Conservation (phyloP, 129 eudicot genomes). For the Flaveria ramosissima region DNA sequence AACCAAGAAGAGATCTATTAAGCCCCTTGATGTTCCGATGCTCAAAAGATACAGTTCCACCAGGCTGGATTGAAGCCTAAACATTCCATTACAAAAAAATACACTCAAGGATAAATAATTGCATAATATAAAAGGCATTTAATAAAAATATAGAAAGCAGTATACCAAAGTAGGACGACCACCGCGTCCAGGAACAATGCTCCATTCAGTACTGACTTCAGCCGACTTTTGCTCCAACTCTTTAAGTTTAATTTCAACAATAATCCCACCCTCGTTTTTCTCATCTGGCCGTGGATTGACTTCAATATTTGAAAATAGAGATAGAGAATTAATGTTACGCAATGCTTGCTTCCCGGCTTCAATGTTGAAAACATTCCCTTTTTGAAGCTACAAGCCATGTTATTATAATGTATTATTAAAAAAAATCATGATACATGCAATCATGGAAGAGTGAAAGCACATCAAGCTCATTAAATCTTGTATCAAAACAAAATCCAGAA, state of each 20-base stretch:
- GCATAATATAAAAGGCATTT: conserved; percentile 15
- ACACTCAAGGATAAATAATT: neutral
- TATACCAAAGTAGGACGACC: conserved; percentile 92
- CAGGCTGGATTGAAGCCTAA: conserved; percentile 96
- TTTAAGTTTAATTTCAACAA: conserved; percentile 86
- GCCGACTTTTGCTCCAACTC: conserved; percentile 89
- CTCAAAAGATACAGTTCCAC: conserved; percentile 90
- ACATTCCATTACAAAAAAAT: conserved; percentile 21
- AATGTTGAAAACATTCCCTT: conserved; percentile 78
- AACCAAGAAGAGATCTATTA: conserved; percentile 77
- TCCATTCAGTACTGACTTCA: conserved; percentile 98
- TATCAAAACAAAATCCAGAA: neutral
- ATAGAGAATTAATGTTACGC: conserved; percentile 74
- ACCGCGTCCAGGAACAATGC: conserved; percentile 88
- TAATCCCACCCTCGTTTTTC: conserved; percentile 88
- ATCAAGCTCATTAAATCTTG: neutral
- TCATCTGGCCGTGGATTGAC: conserved; percentile 96
- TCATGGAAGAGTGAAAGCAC: neutral
- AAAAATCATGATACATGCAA: neutral
- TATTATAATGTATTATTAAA: conserved; percentile 1
- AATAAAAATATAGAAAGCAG: neutral
- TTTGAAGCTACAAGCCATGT: conserved; percentile 58
- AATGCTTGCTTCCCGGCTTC: conserved; percentile 94
- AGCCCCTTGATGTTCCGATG: conserved; percentile 83
- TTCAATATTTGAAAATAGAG: conserved; percentile 88